Evolutionary conservation across 495 filamentous ascomycete species (phyloP).

Genomic region (Penicillium tannophilum): DNA sequence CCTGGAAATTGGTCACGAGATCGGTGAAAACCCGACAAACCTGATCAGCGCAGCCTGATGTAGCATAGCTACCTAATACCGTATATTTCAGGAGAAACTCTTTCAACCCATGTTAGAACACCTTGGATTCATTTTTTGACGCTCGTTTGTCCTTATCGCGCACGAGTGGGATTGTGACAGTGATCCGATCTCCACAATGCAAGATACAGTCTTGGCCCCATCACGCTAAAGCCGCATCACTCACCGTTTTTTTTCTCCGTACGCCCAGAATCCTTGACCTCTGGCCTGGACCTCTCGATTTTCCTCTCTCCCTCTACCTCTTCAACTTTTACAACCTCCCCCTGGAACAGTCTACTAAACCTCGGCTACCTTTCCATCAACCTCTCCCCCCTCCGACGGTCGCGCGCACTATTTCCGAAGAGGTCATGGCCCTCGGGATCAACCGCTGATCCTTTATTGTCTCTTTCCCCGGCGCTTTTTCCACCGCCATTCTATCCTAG

Average conservation of each 20-base stretch:
- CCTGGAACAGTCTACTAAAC: neutral
- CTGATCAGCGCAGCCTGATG: neutral
- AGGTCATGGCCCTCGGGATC: slow-evolving; percentile 27
- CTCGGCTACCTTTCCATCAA: slow-evolving; percentile 15
- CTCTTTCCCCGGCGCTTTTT: slow-evolving; percentile 6
- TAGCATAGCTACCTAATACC: slow-evolving; percentile 1
- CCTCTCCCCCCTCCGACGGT: slow-evolving; percentile 5
- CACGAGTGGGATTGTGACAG: slow-evolving; percentile 3
- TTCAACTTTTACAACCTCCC: neutral
- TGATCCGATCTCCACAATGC: slow-evolving; percentile 24
- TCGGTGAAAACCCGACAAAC: slow-evolving; percentile 1
- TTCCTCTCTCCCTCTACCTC: neutral
- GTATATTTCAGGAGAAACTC: neutral
- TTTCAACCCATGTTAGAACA: neutral
- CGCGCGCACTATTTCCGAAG: slow-evolving; percentile 19
- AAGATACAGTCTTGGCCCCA: slow-evolving; percentile 26
- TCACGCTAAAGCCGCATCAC: slow-evolving; percentile 25
- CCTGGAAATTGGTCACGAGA: slow-evolving; percentile 1
- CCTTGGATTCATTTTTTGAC: neutral
- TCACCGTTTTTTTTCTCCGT: slow-evolving; percentile 26
- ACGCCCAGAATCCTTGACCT: slow-evolving; percentile 3
- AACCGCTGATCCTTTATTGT: slow-evolving; percentile 29
- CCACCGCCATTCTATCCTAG: slow-evolving; percentile 19
- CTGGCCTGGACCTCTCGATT: neutral
- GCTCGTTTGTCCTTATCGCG: neutral